Conservation (phyloP, 2,329 filamentous ascomycete genomes). For the Diaporthe vaccinii region DNA sequence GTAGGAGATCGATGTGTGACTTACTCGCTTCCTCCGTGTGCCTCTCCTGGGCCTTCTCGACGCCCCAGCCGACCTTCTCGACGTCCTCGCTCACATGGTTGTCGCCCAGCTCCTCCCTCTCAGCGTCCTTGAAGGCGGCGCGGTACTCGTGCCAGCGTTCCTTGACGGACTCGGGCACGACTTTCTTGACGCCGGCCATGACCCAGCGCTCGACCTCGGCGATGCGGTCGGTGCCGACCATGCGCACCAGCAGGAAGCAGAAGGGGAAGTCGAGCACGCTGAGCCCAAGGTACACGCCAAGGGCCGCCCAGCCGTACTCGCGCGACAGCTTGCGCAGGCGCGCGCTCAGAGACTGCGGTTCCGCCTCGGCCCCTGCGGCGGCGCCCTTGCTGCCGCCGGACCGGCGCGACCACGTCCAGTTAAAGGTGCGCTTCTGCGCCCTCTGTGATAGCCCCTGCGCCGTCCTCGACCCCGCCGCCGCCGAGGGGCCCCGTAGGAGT, state of each 20-base stretch:
- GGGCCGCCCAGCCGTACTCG: slow-evolving; percentile 94
- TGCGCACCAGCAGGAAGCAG: slow-evolving; percentile 89
- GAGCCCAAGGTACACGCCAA: slow-evolving; percentile 90
- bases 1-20: slow-evolving; percentile 53
- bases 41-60: slow-evolving; percentile 72
- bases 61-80: slow-evolving; percentile 70
- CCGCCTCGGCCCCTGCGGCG: slow-evolving; percentile 33
- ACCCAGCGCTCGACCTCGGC: slow-evolving; percentile 78
- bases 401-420: slow-evolving; percentile 37
- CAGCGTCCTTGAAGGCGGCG: slow-evolving; percentile 60
- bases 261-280: slow-evolving; percentile 94
- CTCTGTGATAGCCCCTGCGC: slow-evolving; percentile 1
- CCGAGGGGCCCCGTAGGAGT: slow-evolving; percentile 1
- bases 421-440: slow-evolving; percentile 35
- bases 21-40: slow-evolving; percentile 80
- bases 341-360: slow-evolving; percentile 69
- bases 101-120: slow-evolving; percentile 58
- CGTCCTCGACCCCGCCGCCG: neutral
- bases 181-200: slow-evolving; percentile 68
- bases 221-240: slow-evolving; percentile 87
- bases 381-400: slow-evolving; percentile 16
- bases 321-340: slow-evolving; percentile 86
- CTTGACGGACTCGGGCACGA: slow-evolving; percentile 73
- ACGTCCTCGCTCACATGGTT: slow-evolving; percentile 60
- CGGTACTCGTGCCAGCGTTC: slow-evolving; percentile 65